Conservation (phyloP, 1,284 basidiomycete species). For the Coniophora puteana region DNA sequence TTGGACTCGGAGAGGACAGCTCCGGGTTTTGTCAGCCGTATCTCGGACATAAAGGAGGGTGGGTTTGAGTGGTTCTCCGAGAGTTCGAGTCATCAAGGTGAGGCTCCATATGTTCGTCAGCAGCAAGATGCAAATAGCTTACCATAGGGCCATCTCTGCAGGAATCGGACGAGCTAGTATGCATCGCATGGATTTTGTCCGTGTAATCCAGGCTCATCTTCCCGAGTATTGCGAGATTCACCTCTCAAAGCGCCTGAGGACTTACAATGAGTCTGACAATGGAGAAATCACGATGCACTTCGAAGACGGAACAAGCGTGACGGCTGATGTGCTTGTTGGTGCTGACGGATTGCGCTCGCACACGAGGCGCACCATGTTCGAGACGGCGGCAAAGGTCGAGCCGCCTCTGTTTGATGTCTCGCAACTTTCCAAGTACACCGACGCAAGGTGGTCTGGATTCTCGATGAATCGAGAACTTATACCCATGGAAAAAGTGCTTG, state of each 20-base stretch:
- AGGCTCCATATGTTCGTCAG: too few relatives aligned
- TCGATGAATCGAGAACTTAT: conserved; percentile 18
- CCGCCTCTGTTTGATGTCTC: background rate
- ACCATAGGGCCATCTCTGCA: too few relatives aligned
- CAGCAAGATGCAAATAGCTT: too few relatives aligned
- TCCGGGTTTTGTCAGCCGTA: too few relatives aligned
- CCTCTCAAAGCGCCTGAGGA: conserved; percentile 14
- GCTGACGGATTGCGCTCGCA: conserved; percentile 21
- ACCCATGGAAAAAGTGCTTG: conserved; percentile 10
- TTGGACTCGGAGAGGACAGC: too few relatives aligned
- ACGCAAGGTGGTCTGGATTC: background rate
- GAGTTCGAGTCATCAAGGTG: too few relatives aligned
- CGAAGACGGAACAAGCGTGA: conserved; percentile 25
- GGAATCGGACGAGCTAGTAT: conserved; percentile 11
- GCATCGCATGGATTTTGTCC: conserved; percentile 21
- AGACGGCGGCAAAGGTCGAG: background rate
- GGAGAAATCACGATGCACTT: conserved; percentile 25
- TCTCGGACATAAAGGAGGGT: conserved; percentile 2
- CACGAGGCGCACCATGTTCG: conserved; percentile 9
- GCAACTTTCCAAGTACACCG: background rate
- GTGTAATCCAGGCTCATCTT: conserved; percentile 15
- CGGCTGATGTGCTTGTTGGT: conserved; percentile 33
- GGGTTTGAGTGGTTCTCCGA: conserved; percentile 6
- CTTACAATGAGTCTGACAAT: conserved; percentile 10
- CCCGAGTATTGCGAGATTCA: conserved; percentile 18